These are phyloP conservation scores for Neofusicoccum parvum DNA, from an alignment of 2,329 filamentous ascomycete species.

Conservation along the genomic window DNA sequence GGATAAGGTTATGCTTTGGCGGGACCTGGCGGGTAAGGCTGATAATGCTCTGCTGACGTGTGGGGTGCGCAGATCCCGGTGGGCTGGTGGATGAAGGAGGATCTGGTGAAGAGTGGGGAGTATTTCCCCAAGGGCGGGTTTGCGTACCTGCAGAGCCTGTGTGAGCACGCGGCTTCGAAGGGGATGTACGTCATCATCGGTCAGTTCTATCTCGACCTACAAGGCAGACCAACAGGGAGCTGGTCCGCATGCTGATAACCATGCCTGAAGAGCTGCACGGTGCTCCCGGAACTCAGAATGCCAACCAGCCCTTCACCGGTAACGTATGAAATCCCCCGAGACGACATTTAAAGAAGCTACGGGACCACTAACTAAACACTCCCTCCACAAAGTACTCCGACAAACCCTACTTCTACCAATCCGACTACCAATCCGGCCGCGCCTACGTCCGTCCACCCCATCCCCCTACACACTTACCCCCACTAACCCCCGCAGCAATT, in stretches of 20 bases:
- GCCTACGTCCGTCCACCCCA: conserved; percentile 33
- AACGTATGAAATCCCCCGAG: conserved; percentile 29
- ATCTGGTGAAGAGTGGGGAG: conserved; percentile 51
- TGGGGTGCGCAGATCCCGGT: conserved; percentile 45
- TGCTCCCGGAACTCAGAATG: conserved; percentile 52
- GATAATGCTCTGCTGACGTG: background rate
- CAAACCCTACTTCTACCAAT: conserved; percentile 56
- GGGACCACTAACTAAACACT: no score
- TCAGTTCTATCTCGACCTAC: background rate
- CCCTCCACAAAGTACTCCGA: conserved; percentile 33
- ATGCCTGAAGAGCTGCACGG: conserved; percentile 41
- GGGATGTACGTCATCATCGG: conserved; percentile 56
- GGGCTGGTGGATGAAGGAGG: conserved; percentile 59
- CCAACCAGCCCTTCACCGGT: conserved; percentile 52
- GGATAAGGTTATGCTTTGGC: background rate
- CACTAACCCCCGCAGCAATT: conserved; percentile 38
- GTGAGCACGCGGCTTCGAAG: conserved; percentile 51
- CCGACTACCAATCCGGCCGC: conserved; percentile 58
- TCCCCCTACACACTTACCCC: background rate
- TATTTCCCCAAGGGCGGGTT: conserved; percentile 48
- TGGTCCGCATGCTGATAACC: background rate
- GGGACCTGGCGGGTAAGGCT: background rate
- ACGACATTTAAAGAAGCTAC: no score
- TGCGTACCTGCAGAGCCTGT: conserved; percentile 40
- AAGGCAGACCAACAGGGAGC: no score